Evolutionary conservation across 164 flowering plant species (phyloP).

Genomic region (Protea cynaroides): DNA sequence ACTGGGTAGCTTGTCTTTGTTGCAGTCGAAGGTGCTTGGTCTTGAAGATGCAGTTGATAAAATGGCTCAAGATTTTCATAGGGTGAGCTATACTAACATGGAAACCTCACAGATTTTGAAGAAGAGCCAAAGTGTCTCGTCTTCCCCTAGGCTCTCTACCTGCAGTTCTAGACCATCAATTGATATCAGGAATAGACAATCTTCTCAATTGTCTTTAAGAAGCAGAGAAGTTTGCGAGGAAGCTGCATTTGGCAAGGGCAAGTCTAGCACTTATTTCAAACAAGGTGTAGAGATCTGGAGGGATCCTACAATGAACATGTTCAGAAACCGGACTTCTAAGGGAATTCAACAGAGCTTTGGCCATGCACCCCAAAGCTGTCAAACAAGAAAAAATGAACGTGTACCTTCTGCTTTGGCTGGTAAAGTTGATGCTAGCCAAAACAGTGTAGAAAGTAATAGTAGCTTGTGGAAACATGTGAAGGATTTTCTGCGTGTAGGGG

Average conservation of each 20-base stretch:
- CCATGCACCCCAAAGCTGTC: conserved; percentile 25
- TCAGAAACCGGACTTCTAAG: conserved; percentile 23
- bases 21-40: conserved; percentile 65
- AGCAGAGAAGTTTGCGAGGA: conserved; percentile 44
- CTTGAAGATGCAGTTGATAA: conserved; percentile 53
- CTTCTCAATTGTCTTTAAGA: conserved; percentile 25
- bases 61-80: conserved; percentile 36
- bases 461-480: conserved; percentile 46
- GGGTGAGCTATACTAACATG: conserved; percentile 26
- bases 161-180: conserved; percentile 67
- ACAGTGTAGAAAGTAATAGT: conserved; percentile 24
- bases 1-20: conserved; percentile 49
- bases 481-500: conserved; percentile 52
- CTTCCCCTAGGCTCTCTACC: conserved; percentile 58
- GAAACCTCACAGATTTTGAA: conserved; percentile 33
- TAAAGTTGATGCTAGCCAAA: conserved; percentile 16
- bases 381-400: conserved; percentile 29
- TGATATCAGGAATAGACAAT: conserved; percentile 33
- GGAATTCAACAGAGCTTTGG: conserved; percentile 24
- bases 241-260: conserved; percentile 24
- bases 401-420: conserved; percentile 17
- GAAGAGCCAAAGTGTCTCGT: conserved; percentile 26
- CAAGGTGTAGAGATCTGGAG: conserved; percentile 32
- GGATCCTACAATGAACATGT: conserved; percentile 24
- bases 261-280: conserved; percentile 30